These are phyloP conservation scores for Cicer chorassanicum DNA, from an alignment of 306 rosid genomes.

Conservation along the genomic window DNA sequence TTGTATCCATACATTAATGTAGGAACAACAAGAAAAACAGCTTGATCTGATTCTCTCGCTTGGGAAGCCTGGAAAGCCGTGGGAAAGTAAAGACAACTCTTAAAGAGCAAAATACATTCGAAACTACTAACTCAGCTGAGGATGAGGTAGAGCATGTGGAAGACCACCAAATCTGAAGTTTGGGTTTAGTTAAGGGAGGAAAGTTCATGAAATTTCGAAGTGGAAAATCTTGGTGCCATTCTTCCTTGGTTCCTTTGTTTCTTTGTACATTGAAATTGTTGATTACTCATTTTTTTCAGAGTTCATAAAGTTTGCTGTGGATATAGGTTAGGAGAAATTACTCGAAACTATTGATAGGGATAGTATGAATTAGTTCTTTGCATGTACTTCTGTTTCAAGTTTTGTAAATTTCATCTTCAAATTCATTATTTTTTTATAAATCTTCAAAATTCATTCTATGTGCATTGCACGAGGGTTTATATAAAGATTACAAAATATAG, in stretches of 20 bases:
- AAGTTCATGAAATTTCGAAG: slow-evolving; percentile 15
- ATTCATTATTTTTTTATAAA: neutral
- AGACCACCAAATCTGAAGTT: neutral
- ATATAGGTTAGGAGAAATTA: slow-evolving; percentile 37
- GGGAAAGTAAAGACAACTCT: slow-evolving; percentile 55
- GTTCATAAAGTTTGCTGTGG: slow-evolving; percentile 39
- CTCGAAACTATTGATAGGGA: slow-evolving; percentile 7
- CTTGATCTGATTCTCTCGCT: slow-evolving; percentile 77
- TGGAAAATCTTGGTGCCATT: slow-evolving; percentile 31
- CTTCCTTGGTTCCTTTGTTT: neutral
- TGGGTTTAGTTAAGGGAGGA: slow-evolving; percentile 23
- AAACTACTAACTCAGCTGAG: slow-evolving; percentile 43
- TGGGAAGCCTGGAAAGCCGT: slow-evolving; percentile 61
- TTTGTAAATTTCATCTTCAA: slow-evolving; percentile 1
- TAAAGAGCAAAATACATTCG: slow-evolving; percentile 44
- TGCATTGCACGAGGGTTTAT: too few relatives aligned
- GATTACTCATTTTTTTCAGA: slow-evolving; percentile 18
- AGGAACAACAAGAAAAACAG: slow-evolving; percentile 91
- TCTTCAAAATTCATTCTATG: too few relatives aligned
- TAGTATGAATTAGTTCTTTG: slow-evolving; percentile 16
- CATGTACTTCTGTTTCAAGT: slow-evolving; percentile 22
- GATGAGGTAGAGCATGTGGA: slow-evolving; percentile 14
- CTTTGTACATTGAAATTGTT: slow-evolving; percentile 35
- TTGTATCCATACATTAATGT: slow-evolving; percentile 28
- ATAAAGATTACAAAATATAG: too few relatives aligned